Evolutionary conservation across 805 yeast species (phyloP).

Genomic region (Sugiyamaella valdiviana): DNA sequence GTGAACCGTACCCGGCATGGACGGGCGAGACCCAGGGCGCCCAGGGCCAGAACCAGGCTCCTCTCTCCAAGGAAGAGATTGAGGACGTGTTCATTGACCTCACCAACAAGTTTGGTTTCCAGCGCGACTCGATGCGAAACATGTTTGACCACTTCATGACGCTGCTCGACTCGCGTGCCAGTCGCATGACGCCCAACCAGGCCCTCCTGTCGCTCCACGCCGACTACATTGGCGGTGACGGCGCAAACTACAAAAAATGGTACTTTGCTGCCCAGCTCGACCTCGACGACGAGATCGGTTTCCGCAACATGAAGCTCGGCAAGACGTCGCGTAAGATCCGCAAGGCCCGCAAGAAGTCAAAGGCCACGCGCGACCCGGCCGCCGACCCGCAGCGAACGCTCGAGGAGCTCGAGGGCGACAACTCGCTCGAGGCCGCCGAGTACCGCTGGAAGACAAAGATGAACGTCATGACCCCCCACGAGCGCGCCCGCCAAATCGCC

Average conservation of each 20-base stretch:
- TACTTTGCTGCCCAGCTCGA: conserved; percentile 80
- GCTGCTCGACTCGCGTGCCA: conserved; percentile 79
- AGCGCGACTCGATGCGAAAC: conserved; percentile 66
- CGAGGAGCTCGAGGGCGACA: conserved; percentile 63
- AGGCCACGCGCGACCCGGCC: conserved; percentile 41
- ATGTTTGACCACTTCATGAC: conserved; percentile 76
- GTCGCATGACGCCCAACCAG: conserved; percentile 62
- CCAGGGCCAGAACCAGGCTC: conserved; percentile 48
- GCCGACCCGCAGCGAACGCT: conserved; percentile 54
- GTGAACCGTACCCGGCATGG: conserved; percentile 99
- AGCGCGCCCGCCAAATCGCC: conserved; percentile 60
- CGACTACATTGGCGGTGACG: conserved; percentile 87
- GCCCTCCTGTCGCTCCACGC: conserved; percentile 78
- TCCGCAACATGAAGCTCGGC: conserved; percentile 50
- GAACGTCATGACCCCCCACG: conserved; percentile 47
- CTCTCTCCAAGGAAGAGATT: conserved; percentile 65
- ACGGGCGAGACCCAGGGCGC: conserved; percentile 58
- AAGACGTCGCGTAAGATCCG: conserved; percentile 39
- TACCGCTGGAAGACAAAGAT: conserved; percentile 69
- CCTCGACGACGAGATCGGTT: conserved; percentile 62
- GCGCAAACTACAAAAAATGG: conserved; percentile 87
- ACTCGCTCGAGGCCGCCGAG: conserved; percentile 60
- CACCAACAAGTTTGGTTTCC: conserved; percentile 73
- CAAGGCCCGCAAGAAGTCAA: conserved; percentile 44
- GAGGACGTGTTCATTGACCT: conserved; percentile 52